Conservation (phyloP, 306 rosid genomes). For the Alnus rubra region DNA sequence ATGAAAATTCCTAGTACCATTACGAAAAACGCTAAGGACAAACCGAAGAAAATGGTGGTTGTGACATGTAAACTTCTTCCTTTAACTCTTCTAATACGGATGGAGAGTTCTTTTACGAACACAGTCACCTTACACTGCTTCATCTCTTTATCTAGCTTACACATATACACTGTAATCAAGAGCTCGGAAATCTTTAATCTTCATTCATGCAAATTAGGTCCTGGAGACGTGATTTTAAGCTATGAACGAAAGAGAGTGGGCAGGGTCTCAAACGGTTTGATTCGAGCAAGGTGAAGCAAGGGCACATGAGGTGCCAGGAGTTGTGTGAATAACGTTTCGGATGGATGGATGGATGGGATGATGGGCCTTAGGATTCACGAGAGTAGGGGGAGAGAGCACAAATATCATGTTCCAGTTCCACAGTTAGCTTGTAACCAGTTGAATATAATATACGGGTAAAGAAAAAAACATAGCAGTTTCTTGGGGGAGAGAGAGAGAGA, state of each 20-base stretch:
- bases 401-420: conserved; percentile 16
- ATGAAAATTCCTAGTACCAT: conserved; percentile 25
- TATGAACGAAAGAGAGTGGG: background rate
- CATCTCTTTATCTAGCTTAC: conserved; percentile 3
- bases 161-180: background rate
- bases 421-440: background rate
- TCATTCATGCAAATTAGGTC: background rate
- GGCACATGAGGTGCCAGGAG: conserved; percentile 11
- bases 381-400: conserved; percentile 3
- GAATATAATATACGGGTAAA: background rate
- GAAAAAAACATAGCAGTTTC: background rate
- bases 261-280: background rate
- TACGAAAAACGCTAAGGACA: conserved; percentile 8
- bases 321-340: conserved; percentile 8
- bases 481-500: background rate
- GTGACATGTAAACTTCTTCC: conserved; percentile 17
- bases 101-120: conserved; percentile 9
- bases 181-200: background rate
- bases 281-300: background rate
- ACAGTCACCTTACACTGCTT: conserved; percentile 26
- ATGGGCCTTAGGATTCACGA: background rate
- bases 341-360: background rate
- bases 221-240: background rate
- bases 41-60: conserved; percentile 19
- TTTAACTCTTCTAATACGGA: conserved; percentile 5